Percentiles rank a stretch among this genome's conserved stretches.
Conservation (phyloP, 1,139 yeast species). For the Spencermartinsiella ligniputridi region DNA sequence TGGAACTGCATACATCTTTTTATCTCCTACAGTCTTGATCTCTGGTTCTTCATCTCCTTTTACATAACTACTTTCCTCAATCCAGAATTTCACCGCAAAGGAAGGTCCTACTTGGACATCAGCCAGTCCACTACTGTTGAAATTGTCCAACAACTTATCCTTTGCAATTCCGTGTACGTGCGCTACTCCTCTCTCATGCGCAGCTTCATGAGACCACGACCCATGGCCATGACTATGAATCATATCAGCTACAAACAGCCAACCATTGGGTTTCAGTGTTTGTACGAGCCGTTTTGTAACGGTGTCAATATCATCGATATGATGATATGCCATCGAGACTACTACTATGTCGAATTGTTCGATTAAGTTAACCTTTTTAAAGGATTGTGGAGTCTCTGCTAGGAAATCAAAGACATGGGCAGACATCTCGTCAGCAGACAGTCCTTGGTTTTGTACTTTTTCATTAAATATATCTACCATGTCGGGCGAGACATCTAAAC, state of each 20-base stretch:
- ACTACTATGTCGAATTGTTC: constrained; percentile 27
- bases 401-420: constrained; percentile 21
- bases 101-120: constrained; percentile 16
- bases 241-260: constrained; percentile 25
- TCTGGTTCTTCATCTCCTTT: constrained; percentile 8
- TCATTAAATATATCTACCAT: constrained; percentile 27
- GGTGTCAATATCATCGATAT: constrained; percentile 24
- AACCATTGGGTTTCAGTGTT: constrained; percentile 24
- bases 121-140: constrained; percentile 20
- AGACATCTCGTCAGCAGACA: constrained; percentile 19
- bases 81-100: constrained; percentile 23
- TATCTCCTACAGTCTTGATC: not conserved
- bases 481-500: constrained; percentile 28
- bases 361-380: constrained; percentile 6
- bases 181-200: constrained; percentile 19
- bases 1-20: constrained; percentile 2
- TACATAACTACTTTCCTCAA: constrained; percentile 16
- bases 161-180: constrained; percentile 20
- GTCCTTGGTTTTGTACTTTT: constrained; percentile 24
- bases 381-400: constrained; percentile 7
- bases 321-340: constrained; percentile 30
- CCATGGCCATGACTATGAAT: constrained; percentile 14
- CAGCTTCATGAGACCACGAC: constrained; percentile 14
- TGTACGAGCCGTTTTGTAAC: constrained; percentile 19
- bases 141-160: constrained; percentile 13